Base-by-base conservation (phyloP, 805 yeast species). In the Kuraishia molischiana region DNA sequence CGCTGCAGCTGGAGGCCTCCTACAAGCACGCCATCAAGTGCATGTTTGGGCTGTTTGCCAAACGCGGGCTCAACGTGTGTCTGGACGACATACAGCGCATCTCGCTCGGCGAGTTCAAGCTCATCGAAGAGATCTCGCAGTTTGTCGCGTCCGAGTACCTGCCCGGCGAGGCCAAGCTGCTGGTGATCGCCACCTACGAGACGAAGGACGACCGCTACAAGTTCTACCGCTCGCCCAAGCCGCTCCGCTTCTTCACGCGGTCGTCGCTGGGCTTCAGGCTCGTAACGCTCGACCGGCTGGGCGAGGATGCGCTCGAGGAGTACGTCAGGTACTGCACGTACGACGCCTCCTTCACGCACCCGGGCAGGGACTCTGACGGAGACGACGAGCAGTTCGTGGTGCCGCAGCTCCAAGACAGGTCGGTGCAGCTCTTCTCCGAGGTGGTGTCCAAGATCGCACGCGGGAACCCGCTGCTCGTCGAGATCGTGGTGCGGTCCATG, bases 1-100 rank as follows among this genome's bases (percentile, higher is more conserved):
- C 57, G 2, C 45, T 52, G 3, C 55, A 57, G 32, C 47, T 51
- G 18, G 77, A 71, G 41, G 40, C 69, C 34, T 54, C 60, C 35
- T 61, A 65, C 44, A 56, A 66, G 37, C 62, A 59, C 41, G 53
- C 66, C n/a, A 52, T 72, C 40, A 69, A 68, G 38, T 46, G 55
- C 14, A 46, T 72, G 13, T 62, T 63, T 38, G 57, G 60, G n/a
- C 46, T 72, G 3, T 53, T 71, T 35, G 64, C 67, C 6, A 44
- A 44, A 3, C 56, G 56, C 24, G 74, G 75, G 2, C 50, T 71
- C 29, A 67, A 74, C 0, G 42, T 71, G 2, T 55, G 66, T 34
- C 48, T 67, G 22, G 76, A 71, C 44, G 73, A 71, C 48, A 44
- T 66, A 19, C 72, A 70, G 38, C 64, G 67, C 62, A 59, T 67